Conservation (phyloP, 2,329 filamentous ascomycete genomes). For the Penicillium sp. region DNA sequence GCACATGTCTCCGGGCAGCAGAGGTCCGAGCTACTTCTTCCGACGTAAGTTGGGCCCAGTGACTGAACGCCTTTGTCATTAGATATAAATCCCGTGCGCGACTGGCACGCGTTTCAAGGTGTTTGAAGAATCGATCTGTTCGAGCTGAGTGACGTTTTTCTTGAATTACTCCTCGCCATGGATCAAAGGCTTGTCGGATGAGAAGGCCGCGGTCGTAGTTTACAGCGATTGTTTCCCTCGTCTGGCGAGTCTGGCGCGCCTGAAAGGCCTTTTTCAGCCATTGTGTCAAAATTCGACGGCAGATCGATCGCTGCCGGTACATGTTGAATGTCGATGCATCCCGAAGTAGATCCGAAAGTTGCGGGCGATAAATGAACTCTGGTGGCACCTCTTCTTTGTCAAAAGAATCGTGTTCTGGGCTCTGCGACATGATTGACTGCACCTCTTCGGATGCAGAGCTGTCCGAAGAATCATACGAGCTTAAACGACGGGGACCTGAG, state of each 20-base stretch:
- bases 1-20: conserved; percentile 66
- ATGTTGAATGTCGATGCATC: conserved; percentile 52
- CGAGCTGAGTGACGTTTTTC: conserved; percentile 44
- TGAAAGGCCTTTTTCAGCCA: conserved; percentile 50
- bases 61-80: conserved; percentile 61
- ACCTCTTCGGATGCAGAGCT: conserved; percentile 24
- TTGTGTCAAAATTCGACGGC: conserved; percentile 42
- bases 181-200: conserved; percentile 53
- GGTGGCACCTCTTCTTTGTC: conserved; percentile 30
- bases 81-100: conserved; percentile 66
- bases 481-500: conserved; percentile 15
- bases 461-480: conserved; percentile 21
- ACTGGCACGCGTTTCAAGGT: conserved; percentile 58
- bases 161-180: conserved; percentile 46
- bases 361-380: conserved; percentile 48
- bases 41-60: conserved; percentile 66
- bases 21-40: conserved; percentile 66
- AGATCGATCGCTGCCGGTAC: conserved; percentile 40
- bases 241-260: conserved; percentile 34
- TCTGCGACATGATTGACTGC: conserved; percentile 19
- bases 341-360: conserved; percentile 50
- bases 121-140: conserved; percentile 54
- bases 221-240: conserved; percentile 46
- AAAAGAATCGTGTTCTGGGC: conserved; percentile 24
- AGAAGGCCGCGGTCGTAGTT: conserved; percentile 52